Conservation (phyloP, 345 rosid genomes). For the Odontarrhena argentea region DNA sequence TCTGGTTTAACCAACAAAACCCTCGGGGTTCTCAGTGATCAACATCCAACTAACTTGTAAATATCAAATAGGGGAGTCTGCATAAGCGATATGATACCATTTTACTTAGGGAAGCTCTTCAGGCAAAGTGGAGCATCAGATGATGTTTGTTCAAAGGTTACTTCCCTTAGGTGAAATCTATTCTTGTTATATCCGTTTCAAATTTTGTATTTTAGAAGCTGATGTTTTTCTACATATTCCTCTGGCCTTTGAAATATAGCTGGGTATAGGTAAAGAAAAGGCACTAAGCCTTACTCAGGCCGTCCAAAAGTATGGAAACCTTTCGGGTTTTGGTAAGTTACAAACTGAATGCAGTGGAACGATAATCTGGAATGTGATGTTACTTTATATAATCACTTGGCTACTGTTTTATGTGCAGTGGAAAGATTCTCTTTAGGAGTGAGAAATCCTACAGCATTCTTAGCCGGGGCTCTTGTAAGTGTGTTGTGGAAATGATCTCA, state of each 20-base stretch:
- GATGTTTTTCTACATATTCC: neutral
- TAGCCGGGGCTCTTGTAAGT: slow-evolving; percentile 81
- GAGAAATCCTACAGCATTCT: slow-evolving; percentile 86
- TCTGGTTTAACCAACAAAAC: slow-evolving; percentile 10
- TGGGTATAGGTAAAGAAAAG: slow-evolving; percentile 78
- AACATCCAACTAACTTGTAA: slow-evolving; percentile 28
- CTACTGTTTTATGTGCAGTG: slow-evolving; percentile 49
- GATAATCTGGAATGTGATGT: slow-evolving; percentile 10
- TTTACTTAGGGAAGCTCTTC: slow-evolving; percentile 80
- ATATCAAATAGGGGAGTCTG: slow-evolving; percentile 77
- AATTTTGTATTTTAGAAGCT: neutral
- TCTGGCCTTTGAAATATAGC: slow-evolving; percentile 43
- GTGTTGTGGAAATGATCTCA: neutral
- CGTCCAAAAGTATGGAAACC: slow-evolving; percentile 78
- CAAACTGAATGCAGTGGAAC: slow-evolving; percentile 5
- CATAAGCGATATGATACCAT: slow-evolving; percentile 93
- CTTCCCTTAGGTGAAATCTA: slow-evolving; percentile 30
- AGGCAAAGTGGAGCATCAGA: slow-evolving; percentile 67
- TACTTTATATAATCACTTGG: neutral
- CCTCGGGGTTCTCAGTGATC: neutral
- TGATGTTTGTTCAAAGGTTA: slow-evolving; percentile 82
- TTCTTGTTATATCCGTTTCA: slow-evolving; percentile 3
- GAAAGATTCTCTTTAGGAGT: slow-evolving; percentile 84
- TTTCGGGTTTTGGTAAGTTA: slow-evolving; percentile 74
- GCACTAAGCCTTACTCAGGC: slow-evolving; percentile 50